Base-by-base conservation (phyloP, 352 stramenopile species). In the Pythium phragmitis region DNA sequence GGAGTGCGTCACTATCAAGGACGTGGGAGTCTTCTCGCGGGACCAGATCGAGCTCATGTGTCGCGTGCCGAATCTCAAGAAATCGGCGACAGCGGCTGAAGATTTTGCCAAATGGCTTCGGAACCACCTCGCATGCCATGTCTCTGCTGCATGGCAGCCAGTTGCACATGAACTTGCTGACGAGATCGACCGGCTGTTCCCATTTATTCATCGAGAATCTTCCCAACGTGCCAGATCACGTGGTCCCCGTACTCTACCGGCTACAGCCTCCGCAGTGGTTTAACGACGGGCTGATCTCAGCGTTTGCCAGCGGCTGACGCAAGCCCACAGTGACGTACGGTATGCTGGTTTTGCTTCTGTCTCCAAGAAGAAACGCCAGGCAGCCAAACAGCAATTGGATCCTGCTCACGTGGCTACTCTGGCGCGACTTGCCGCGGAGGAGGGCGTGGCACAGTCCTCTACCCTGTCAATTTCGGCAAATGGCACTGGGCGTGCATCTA, bases 401-500 rank as follows among this genome's bases (percentile, higher is more conserved):
- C 23, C 47, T 11, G 26, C 19, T 7, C 19, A 37, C 13, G 26
- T 33, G 19, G n/a, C 17, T 16, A n/a, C 8, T n/a, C 28, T 39
- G 23, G 33, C 9, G 16, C 9, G 39, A 7, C 19, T 50, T 4
- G 37, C 19, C 16, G 26, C 1, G 1, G 37, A 60, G 17, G 23
- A 21, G 4, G 36, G 26, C 17, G 53, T 60, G 3, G 1, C 36
- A 12, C 17, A 8, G 7, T 60, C 3, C 11, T 60, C 19, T 16
- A 50, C 6, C 53, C 53, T 1, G 37, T 60, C 14, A 60, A 49
- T 23, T 60, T 60, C 16, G 53, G 39, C 36, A 4, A 39, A 6
- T 50, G 21, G 21, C 53, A 60, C 39, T 60, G 53, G 53, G 19
- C 53, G 9, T n/a, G 37, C 47, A 39, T 53, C 47, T 21, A 53